Evolutionary conservation across 106 monocot species (phyloP), one percentile per base, ranked within the genome.

Genomic region (Dendrobium nobile): DNA sequence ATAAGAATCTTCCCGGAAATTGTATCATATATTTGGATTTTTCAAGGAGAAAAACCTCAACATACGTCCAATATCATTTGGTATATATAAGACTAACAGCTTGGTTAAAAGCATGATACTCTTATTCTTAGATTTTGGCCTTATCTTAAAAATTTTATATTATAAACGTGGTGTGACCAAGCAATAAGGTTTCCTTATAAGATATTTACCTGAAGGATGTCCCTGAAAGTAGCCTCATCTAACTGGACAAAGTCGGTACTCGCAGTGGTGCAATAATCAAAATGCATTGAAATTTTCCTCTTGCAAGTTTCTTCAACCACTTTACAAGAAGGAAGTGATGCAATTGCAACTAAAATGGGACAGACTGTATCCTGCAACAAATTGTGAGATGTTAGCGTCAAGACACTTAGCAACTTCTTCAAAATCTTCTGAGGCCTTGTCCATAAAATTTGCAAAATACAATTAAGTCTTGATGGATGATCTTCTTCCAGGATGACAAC

Each of bases 211-310:
- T 92, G 86, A 80, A 97, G 89, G 80, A 97, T 90, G 51, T 91
- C 86, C 78, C 68, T 89, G 80, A 97, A 91, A 33, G 79, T 91
- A 31, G 74, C 79, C 85, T 89, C 94, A 77, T 94, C 90, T 79
- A 97, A 83, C 43, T 81, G 77, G 59, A 87, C 84, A 86, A 97
- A 97, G 74, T 92, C 87, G 4, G 81, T 85, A 83, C 83, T 89
- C 15, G 90, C 90, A 87, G 92, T 97, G 58, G 97, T 97, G 75
- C 94, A 97, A 83, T 97, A 97, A 88, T 97, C 97, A 81, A 97
- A 97, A 59, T 97, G 97, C 86, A 81, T 88, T 10, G 97, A 85
- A 79, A 97, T 91, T 27, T 82, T 86, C 77, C 82, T 88, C 82
- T 90, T 87, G 86, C 96, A 97, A 55, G 84, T 72, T 85, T 94